Evolutionary conservation across 148 eudicot species (phyloP).

Genomic region (Salicornia ramosissima): DNA sequence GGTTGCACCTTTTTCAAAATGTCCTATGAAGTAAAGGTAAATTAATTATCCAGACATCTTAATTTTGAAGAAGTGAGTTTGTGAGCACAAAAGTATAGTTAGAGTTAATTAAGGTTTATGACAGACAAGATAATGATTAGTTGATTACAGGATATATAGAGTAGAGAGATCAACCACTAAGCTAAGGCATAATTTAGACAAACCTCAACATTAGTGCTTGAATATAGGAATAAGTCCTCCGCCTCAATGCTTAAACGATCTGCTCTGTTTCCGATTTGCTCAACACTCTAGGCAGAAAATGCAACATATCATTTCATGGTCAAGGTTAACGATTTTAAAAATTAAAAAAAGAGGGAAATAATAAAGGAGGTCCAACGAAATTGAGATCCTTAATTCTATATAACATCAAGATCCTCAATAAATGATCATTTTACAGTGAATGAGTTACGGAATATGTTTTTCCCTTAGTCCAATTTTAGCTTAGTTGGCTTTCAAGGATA

Average conservation of each 20-base stretch:
- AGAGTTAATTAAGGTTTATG: neutral
- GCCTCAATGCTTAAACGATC: slow-evolving; percentile 70
- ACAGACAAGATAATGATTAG: neutral
- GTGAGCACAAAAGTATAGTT: neutral
- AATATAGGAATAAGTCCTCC: slow-evolving; percentile 70
- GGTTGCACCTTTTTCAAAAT: slow-evolving; percentile 58
- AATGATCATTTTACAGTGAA: neutral
- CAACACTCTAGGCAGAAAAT: slow-evolving; percentile 61
- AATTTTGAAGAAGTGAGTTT: slow-evolving; percentile 6
- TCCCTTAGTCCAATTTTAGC: neutral
- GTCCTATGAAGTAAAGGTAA: slow-evolving; percentile 44
- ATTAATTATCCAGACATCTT: slow-evolving; percentile 1
- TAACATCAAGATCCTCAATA: neutral
- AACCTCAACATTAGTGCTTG: slow-evolving; percentile 92
- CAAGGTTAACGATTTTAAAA: neutral
- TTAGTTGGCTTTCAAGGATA: neutral
- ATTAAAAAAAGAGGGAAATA: neutral
- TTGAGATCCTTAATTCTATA: neutral
- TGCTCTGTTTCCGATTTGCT: slow-evolving; percentile 94
- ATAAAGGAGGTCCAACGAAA: neutral
- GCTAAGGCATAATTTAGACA: slow-evolving; percentile 9
- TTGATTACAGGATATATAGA: neutral
- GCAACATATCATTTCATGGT: slow-evolving; percentile 1
- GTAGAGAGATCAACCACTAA: neutral
- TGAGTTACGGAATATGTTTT: neutral